A percentile compares a stretch with the other conserved stretches of the same genome.
Evolutionary conservation across 352 stramenopile genomes (phyloP).

Genomic region (Phytopythium helicoides): DNA sequence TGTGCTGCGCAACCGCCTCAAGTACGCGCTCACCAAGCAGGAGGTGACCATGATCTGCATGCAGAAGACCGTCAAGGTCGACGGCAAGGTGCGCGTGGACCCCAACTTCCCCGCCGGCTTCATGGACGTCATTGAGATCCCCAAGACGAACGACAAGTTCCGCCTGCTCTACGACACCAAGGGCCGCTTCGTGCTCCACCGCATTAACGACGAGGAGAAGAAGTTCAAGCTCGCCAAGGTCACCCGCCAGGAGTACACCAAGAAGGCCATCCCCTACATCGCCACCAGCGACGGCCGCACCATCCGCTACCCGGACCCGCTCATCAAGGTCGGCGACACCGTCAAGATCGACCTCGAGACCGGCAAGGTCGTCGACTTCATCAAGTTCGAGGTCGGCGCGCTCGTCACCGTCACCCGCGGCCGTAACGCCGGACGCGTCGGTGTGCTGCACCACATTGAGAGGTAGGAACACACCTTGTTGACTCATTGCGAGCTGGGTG

Average conservation of each 20-base stretch:
- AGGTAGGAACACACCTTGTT: conserved; percentile 89
- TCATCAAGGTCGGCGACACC: conserved; percentile 98
- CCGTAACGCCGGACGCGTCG: conserved; percentile 97
- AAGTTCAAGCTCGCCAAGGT: conserved; percentile 99
- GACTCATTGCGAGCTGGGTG: conserved; percentile 89
- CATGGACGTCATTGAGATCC: conserved; percentile 99
- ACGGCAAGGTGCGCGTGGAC: conserved; percentile 97
- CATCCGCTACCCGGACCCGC: conserved; percentile 98
- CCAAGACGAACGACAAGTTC: conserved; percentile 97
- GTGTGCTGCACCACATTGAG: conserved; percentile 97
- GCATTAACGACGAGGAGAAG: conserved; percentile 95
- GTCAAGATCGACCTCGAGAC: conserved; percentile 99
- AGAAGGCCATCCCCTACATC: conserved; percentile 98
- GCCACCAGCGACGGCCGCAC: conserved; percentile 99
- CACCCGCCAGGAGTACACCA: conserved; percentile 92
- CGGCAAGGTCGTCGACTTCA: conserved; percentile 96
- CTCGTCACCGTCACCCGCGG: conserved; percentile 97
- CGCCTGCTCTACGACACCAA: conserved; percentile 99
- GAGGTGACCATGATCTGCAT: conserved; percentile 99
- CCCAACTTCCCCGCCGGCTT: conserved; percentile 98
- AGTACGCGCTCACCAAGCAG: conserved; percentile 99
- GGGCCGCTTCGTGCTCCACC: conserved; percentile 98
- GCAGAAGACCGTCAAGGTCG: conserved; percentile 98
- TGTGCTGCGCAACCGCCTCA: conserved; percentile 98
- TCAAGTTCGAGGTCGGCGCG: conserved; percentile 99